Percentiles rank a stretch among this genome's conserved stretches.
phyloP scores from a whole-genome alignment of 1,139 yeast genomes.

The Lodderomyces beijingensis region DNA sequence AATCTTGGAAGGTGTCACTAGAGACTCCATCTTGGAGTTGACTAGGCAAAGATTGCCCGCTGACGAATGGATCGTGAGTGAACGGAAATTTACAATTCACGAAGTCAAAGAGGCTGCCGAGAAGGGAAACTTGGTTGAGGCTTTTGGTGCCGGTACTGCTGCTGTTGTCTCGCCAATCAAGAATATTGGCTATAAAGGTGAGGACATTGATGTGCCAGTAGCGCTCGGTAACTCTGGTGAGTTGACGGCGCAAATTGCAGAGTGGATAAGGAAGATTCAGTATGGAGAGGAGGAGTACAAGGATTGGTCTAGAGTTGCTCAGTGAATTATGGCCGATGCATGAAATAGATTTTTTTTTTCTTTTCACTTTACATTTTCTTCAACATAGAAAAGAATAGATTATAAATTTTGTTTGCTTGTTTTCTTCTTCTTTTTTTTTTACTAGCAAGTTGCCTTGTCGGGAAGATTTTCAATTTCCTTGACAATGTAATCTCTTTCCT shows the following conservation, averaged over 20 bases:
- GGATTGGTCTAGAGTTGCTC: constrained; percentile 52
- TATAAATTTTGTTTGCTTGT: neutral
- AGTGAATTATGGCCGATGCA: too few species aligned
- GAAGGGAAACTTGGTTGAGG: constrained; percentile 84
- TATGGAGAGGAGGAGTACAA: constrained; percentile 77
- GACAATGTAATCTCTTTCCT: constrained; percentile 77
- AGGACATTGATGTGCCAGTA: constrained; percentile 70
- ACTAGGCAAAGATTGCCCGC: constrained; percentile 71
- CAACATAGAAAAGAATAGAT: neutral
- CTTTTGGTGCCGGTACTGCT: constrained; percentile 97
- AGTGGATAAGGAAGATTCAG: constrained; percentile 87
- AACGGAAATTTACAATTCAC: constrained; percentile 74
- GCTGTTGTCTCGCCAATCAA: constrained; percentile 94
- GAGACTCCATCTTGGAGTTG: constrained; percentile 78
- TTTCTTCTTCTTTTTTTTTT: constrained; percentile 1
- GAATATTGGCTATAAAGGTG: constrained; percentile 75
- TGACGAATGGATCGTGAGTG: constrained; percentile 72
- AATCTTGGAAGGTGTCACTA: constrained; percentile 92
- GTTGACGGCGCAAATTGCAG: constrained; percentile 69
- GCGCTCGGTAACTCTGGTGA: constrained; percentile 80
- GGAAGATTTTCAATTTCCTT: constrained; percentile 73
- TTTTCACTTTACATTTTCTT: neutral
- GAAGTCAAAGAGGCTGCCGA: constrained; percentile 76
- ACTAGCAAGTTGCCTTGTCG: constrained; percentile 16
- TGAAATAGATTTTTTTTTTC: too few species aligned